These are phyloP conservation scores for Pharus latifolius DNA, from an alignment of 176 grass and related monocot species.

Conservation along the genomic window DNA sequence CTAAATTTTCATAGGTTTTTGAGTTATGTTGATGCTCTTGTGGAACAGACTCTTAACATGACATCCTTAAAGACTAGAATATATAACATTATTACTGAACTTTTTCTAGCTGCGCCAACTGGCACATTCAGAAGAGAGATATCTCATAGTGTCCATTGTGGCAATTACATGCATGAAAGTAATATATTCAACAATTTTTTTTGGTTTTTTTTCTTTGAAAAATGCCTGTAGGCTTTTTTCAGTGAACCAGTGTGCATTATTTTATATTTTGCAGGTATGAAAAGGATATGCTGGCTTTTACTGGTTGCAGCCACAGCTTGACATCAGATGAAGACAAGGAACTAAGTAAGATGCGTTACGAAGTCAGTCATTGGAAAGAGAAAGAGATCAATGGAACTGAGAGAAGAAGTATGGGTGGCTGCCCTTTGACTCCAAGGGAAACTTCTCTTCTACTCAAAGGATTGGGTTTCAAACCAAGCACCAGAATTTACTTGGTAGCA, in stretches of 20 bases:
- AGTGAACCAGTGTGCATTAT: not conserved
- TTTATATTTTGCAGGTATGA: conserved; percentile 64
- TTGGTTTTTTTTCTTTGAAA: not conserved
- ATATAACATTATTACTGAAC: not conserved
- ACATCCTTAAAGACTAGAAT: not conserved
- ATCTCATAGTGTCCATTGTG: not conserved
- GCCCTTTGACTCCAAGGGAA: conserved; percentile 88
- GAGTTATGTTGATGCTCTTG: not conserved
- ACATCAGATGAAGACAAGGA: conserved; percentile 68
- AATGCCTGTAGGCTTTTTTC: not conserved
- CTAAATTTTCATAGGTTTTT: conserved; percentile 12
- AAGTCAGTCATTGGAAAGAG: conserved; percentile 93
- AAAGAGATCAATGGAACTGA: conserved; percentile 96
- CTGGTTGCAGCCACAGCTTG: conserved; percentile 75
- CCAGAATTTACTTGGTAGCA: conserved; percentile 89
- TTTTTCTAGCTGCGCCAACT: conserved; percentile 8
- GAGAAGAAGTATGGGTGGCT: conserved; percentile 64
- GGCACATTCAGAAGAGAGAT: not conserved
- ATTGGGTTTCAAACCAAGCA: conserved; percentile 54
- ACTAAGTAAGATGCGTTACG: conserved; percentile 79
- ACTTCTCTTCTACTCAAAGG: conserved; percentile 86
- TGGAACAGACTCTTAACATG: not conserved
- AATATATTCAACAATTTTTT: not conserved
- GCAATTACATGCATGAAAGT: not conserved
- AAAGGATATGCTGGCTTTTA: conserved; percentile 99